Percentiles rank a stretch among this genome's conserved stretches.
Conservation (phyloP, 345 rosid genomes). For the Eucalyptus grandis region DNA sequence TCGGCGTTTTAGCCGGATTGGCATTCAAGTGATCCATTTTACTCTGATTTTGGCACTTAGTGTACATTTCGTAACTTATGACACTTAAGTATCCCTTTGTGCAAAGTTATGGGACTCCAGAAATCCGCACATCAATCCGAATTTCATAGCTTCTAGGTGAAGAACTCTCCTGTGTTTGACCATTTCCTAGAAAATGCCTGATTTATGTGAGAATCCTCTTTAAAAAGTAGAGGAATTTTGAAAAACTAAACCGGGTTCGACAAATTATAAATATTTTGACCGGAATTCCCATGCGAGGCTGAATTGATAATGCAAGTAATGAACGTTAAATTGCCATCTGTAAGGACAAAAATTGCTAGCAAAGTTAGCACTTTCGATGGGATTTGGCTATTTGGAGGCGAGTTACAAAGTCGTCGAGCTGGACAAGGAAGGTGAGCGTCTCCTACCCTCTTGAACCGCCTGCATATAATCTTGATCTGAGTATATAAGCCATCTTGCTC, state of each 20-base stretch:
- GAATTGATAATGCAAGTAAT: no score
- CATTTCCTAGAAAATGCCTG: background rate
- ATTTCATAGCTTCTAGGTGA: background rate
- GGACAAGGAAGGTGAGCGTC: constrained; percentile 23
- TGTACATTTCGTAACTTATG: no score
- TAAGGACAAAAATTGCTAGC: no score
- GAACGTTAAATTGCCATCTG: no score
- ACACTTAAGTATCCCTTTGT: no score
- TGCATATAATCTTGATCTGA: background rate
- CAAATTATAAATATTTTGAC: background rate
- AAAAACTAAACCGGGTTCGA: background rate
- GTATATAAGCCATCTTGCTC: background rate
- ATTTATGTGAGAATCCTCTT: background rate
- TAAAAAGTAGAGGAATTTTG: background rate
- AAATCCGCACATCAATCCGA: background rate
- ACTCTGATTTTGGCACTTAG: no score
- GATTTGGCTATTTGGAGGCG: background rate
- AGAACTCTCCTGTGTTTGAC: background rate
- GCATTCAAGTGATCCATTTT: no score
- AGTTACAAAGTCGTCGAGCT: constrained; percentile 32
- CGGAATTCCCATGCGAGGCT: no score
- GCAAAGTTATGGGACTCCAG: no score
- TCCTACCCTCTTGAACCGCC: background rate
- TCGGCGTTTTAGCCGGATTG: no score
- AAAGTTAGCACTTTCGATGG: background rate